phyloP scores from a whole-genome alignment of 2,329 filamentous ascomycete species.

The Fusarium pseudonygamai region DNA sequence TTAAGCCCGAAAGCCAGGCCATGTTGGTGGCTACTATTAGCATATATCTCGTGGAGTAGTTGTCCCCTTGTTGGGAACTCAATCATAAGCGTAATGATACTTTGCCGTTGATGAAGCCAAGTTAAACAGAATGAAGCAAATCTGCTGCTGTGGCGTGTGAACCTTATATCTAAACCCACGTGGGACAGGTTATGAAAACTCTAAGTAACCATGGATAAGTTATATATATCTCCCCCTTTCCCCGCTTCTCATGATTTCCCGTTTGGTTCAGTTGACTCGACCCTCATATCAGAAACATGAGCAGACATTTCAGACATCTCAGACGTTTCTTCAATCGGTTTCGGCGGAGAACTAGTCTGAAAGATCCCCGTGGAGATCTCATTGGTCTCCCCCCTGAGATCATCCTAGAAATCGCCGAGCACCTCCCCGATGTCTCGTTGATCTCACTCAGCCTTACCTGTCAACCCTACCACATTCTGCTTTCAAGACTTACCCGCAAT shows the following conservation, averaged over 20 bases:
- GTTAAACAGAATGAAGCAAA: not conserved
- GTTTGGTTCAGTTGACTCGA: accelerated
- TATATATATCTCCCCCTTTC: too few species aligned
- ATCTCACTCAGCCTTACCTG: slow-evolving; percentile 11
- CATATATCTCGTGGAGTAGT: not conserved
- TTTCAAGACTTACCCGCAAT: not conserved
- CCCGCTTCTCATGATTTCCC: not conserved
- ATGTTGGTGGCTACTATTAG: not conserved
- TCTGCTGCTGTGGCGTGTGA: not conserved
- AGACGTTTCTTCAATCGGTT: not conserved
- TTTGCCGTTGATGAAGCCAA: not conserved
- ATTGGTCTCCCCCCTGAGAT: not conserved
- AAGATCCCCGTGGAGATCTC: not conserved
- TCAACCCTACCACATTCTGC: not conserved
- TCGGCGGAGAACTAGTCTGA: not conserved
- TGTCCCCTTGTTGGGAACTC: not conserved
- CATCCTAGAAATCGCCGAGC: not conserved
- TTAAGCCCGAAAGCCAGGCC: not conserved
- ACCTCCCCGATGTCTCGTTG: not conserved
- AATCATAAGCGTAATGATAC: not conserved
- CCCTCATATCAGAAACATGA: not conserved
- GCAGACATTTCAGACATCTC: too few species aligned
- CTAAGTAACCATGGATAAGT: not conserved
- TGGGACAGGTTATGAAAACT: not conserved
- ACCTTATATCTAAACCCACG: not conserved